Evolutionary conservation across 2,329 filamentous ascomycete species (phyloP), one percentile per base, ranked within the genome.

Genomic region (Penicillium brasilianum): DNA sequence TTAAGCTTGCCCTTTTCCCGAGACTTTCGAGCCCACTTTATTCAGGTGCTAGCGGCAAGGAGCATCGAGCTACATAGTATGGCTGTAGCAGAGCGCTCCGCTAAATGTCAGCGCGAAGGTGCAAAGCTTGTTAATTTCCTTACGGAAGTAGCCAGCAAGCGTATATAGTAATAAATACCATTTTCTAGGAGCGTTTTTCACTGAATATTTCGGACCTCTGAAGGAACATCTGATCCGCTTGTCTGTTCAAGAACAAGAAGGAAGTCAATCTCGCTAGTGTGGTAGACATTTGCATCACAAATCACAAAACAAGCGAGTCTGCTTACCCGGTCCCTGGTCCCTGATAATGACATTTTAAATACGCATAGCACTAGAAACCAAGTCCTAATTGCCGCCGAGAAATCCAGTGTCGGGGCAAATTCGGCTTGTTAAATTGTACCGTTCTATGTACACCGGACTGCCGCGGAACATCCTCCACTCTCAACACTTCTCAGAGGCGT

Each of bases 401-500:
- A 18, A 51, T 68, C 8, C 54, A 25, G 43, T 66, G 51, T 66
- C 69, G 57, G 64, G 64, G 32, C 53, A 68, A 54, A 63, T 69
- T 14, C 51, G 64, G 9, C 16, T 68, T 6, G 59, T 69, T 50
- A 61, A 57, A 28, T 54, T 62, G 6, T 55, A 68, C 14, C 65
- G n/a, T n/a, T n/a, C n/a, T n/a, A n/a, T n/a, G n/a, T n/a, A 55
- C 62, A 64, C 53, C 18, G 68, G 69, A 8, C 44, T 66, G 34
- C 20, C 51, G 37, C 50, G 58, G 44, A 67, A 61, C 3, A 28
- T 66, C 58, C 32, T 57, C 57, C 57, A 66, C 14, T 54, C 65
- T 13, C 51, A 55, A 39, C 54, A 60, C 28, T 55, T 58, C n/a
- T 25, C 28, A 57, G 48, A 62, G 39, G 37, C n/a, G 30, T 36